These are phyloP conservation scores for Coleophoma crateriformis DNA, from an alignment of 2,329 filamentous ascomycete species.

Conservation along the genomic window DNA sequence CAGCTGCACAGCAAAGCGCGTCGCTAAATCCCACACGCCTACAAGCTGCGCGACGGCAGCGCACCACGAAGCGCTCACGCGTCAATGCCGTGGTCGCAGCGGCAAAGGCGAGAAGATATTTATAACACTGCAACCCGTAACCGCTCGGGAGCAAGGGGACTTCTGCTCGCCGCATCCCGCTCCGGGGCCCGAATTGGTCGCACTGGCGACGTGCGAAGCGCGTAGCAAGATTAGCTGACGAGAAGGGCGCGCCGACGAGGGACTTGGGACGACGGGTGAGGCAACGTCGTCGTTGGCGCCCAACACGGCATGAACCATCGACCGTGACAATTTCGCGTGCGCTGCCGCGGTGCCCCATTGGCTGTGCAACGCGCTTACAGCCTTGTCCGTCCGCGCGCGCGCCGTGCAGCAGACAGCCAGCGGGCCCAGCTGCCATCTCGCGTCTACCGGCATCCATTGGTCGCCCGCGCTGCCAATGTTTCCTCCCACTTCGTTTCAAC, in stretches of 20 bases:
- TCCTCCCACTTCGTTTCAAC: constrained; percentile 22
- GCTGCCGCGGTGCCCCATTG: neutral
- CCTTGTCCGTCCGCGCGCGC: constrained; percentile 10
- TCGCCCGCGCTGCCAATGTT: constrained; percentile 12
- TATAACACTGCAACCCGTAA: constrained; percentile 13
- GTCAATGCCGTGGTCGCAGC: constrained; percentile 5
- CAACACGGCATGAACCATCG: no score
- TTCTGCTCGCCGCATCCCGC: neutral
- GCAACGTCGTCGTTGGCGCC: no score
- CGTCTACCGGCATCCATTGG: constrained; percentile 11
- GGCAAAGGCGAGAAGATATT: constrained; percentile 4
- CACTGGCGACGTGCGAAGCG: neutral
- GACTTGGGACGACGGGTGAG: neutral
- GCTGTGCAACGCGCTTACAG: neutral
- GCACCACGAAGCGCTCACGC: constrained; percentile 6
- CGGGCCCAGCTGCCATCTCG: constrained; percentile 13
- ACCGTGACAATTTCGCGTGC: neutral
- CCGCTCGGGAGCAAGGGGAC: constrained; percentile 4
- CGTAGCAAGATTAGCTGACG: neutral
- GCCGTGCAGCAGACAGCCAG: constrained; percentile 15
- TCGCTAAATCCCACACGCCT: neutral
- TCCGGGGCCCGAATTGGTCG: neutral
- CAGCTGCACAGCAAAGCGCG: constrained; percentile 9
- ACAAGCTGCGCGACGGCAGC: neutral
- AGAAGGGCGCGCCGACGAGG: neutral